These are phyloP conservation scores for Gorgonomyces haynaldii DNA, from an alignment of 192 early-diverging fungal species.

Conservation along the genomic window DNA sequence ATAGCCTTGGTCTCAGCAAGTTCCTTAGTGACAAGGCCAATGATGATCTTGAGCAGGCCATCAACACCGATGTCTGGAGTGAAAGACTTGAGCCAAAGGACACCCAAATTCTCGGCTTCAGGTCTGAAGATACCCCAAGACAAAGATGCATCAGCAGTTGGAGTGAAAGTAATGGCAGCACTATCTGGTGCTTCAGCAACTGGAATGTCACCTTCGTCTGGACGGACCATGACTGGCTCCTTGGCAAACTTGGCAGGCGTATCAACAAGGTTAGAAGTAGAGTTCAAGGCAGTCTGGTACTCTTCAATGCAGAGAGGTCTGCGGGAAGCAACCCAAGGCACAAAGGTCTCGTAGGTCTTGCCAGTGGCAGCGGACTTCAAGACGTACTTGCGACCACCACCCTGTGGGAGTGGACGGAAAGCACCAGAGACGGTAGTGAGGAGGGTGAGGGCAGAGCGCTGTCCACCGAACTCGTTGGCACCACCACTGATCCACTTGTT, in stretches of 20 bases:
- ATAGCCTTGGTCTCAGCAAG: constrained; percentile 4
- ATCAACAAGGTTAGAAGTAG: neutral
- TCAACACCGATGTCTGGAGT: neutral
- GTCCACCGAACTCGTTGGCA: constrained; percentile 7
- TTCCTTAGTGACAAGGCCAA: constrained; percentile 8
- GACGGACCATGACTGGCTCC: neutral
- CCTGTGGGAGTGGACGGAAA: constrained; percentile 3
- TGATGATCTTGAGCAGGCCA: neutral
- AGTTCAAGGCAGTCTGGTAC: neutral
- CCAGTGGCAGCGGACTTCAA: constrained; percentile 1
- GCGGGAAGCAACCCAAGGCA: constrained; percentile 7
- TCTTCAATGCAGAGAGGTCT: constrained; percentile 3
- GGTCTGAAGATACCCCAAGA: constrained; percentile 12
- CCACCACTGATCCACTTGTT: constrained; percentile 3
- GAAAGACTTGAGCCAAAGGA: constrained; percentile 9
- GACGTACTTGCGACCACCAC: neutral
- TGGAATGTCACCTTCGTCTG: neutral
- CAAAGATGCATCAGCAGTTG: constrained; percentile 1
- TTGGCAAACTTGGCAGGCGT: too few species aligned
- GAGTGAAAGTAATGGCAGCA: too few species aligned
- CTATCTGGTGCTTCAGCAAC: too few species aligned
- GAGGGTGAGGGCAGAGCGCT: too few species aligned
- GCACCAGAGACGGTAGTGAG: constrained; percentile 1
- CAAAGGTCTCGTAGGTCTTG: constrained; percentile 1
- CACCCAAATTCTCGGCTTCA: constrained; percentile 10